A percentile compares a stretch with the other conserved stretches of the same genome.
phyloP scores from a whole-genome alignment of 352 stramenopile species.

The Phytophthora macrochlamydospora region DNA sequence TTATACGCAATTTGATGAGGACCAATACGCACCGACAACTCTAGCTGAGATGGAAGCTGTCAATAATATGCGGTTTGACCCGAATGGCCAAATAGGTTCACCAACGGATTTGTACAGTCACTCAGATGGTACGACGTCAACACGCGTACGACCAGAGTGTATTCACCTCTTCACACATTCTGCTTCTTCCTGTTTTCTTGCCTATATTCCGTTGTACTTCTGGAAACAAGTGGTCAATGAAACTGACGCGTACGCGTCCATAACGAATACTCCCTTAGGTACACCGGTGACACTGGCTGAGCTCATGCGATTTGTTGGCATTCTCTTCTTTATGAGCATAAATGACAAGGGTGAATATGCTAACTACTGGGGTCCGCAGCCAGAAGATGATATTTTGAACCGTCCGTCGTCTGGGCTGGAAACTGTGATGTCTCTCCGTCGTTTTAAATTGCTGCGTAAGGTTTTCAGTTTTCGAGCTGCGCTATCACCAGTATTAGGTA shows the following conservation, averaged over 20 bases:
- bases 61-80: slow-evolving; percentile 14
- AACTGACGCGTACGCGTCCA: slow-evolving; percentile 1
- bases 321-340: slow-evolving; percentile 31
- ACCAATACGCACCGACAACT: slow-evolving; percentile 1
- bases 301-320: slow-evolving; percentile 35
- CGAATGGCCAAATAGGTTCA: slow-evolving; percentile 1
- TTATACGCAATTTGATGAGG: slow-evolving; percentile 3
- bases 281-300: slow-evolving; percentile 19
- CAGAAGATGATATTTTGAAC: slow-evolving; percentile 20
- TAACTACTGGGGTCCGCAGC: slow-evolving; percentile 32
- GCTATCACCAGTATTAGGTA: neutral
- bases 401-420: slow-evolving; percentile 8
- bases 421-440: slow-evolving; percentile 20
- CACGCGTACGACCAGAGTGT: slow-evolving; percentile 6
- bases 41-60: slow-evolving; percentile 7
- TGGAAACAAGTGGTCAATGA: neutral
- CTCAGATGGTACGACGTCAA: neutral
- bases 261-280: neutral
- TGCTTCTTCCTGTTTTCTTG: slow-evolving; percentile 11
- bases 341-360: slow-evolving; percentile 26
- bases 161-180: slow-evolving; percentile 7
- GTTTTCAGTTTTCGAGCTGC: slow-evolving; percentile 20
- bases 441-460: slow-evolving; percentile 29
- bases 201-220: slow-evolving; percentile 5
- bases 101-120: slow-evolving; percentile 9